Percentiles rank a stretch among this genome's conserved stretches.
Evolutionary conservation across 1,284 basidiomycete genomes (phyloP).

Genomic region (Phaffia rhodozyma): DNA sequence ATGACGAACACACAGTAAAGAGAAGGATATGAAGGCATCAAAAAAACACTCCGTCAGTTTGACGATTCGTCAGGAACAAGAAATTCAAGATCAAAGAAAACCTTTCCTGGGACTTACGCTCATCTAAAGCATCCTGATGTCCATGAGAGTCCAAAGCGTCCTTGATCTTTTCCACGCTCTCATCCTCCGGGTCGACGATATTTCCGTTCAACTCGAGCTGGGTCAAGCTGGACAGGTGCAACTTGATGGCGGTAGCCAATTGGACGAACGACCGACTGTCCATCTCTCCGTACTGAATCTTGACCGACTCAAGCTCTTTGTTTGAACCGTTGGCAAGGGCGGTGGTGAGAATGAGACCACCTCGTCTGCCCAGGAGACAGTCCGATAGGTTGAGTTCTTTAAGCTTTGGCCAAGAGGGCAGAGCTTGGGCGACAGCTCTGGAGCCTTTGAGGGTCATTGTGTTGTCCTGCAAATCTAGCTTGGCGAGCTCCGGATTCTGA

Average conservation of each 20-base stretch:
- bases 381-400: conserved; percentile 79
- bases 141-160: conserved; percentile 57
- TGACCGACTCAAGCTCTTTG: conserved; percentile 57
- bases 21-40: not conserved
- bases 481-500: conserved; percentile 53
- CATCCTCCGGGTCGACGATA: conserved; percentile 68
- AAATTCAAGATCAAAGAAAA: not conserved
- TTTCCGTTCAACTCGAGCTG: conserved; percentile 78
- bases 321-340: conserved; percentile 52
- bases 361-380: conserved; percentile 62
- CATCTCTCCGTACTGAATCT: conserved; percentile 83
- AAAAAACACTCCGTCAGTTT: not conserved
- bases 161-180: conserved; percentile 52
- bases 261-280: conserved; percentile 56
- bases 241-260: conserved; percentile 53
- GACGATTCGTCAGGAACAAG: not conserved
- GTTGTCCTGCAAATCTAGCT: conserved; percentile 92
- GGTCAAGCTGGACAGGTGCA: conserved; percentile 48
- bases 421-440: conserved; percentile 57
- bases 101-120: conserved; percentile 33
- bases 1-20: not conserved
- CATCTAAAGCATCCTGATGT: conserved; percentile 70
- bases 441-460: conserved; percentile 68
- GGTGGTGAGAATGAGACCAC: conserved; percentile 51
- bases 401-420: conserved; percentile 60